Conservation (phyloP, 2,329 filamentous ascomycete species). For the Dactylellina haptotyla region DNA sequence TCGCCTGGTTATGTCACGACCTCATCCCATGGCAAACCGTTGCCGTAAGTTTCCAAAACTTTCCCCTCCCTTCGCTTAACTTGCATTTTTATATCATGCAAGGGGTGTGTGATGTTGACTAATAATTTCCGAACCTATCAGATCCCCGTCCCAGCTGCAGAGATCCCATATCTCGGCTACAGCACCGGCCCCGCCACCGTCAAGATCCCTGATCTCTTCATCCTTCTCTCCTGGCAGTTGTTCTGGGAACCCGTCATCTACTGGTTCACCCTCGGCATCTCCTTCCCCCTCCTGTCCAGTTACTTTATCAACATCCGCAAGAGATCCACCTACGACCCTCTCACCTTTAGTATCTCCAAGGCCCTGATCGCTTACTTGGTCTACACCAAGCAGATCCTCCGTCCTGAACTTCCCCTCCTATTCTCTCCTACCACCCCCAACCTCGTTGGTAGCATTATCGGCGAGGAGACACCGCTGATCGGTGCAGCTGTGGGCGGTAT, state of each 20-base stretch:
- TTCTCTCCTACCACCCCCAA: slow-evolving; percentile 70
- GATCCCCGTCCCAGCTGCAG: slow-evolving; percentile 29
- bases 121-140: background rate
- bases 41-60: slow-evolving; percentile 23
- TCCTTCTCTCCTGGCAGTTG: slow-evolving; percentile 36
- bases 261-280: slow-evolving; percentile 50
- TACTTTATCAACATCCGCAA: slow-evolving; percentile 53
- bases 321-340: slow-evolving; percentile 69
- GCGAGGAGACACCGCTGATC: slow-evolving; percentile 75
- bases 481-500: slow-evolving; percentile 75
- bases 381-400: slow-evolving; percentile 74
- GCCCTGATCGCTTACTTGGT: slow-evolving; percentile 83
- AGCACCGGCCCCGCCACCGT: slow-evolving; percentile 42
- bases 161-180: slow-evolving; percentile 27
- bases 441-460: slow-evolving; percentile 73
- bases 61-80: background rate
- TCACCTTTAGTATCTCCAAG: slow-evolving; percentile 91
- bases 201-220: slow-evolving; percentile 44
- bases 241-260: slow-evolving; percentile 49
- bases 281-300: slow-evolving; percentile 41
- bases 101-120: background rate
- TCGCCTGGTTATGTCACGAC: slow-evolving; percentile 46
- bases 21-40: slow-evolving; percentile 45
- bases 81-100: background rate
- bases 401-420: slow-evolving; percentile 66